Evolutionary conservation across 768 basidiomycete species (phyloP), one percentile per base, ranked within the genome.

Genomic region (Filobasidium floriforme): DNA sequence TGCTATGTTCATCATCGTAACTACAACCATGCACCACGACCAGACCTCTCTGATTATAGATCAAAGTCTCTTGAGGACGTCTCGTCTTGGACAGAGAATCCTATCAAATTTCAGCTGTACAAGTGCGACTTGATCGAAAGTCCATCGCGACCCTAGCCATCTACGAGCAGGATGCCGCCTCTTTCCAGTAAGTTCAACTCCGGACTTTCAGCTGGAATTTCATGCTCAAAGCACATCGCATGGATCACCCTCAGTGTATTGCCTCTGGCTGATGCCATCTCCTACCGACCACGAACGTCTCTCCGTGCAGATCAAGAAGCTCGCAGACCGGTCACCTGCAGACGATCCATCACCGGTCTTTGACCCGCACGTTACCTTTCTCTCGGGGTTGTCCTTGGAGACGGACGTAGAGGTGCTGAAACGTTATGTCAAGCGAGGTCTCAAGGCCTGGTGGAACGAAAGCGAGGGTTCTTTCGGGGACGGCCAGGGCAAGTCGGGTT

Each of bases 151-250:
- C n/a, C n/a, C n/a, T n/a, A n/a, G n/a, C n/a, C n/a, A n/a, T n/a
- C 9, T 37, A 9, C 32, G 4, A 4, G 32, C 32, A 37, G 32
- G 32, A 37, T 37, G 32, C 32, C 32, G 3, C 46, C 18, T 49
- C 46, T 49, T 49, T 49, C 46, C 15, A 49, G 46, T 49, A 49
- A 49, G 46, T 49, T n/a, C n/a, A n/a, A n/a, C n/a, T n/a, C n/a
- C 18, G 22, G 46, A 14, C 4, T 15, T 3, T 49, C 2, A 49
- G 3, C 46, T 49, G 18, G 46, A 15, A 14, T 15, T 3, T 18
- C 46, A 22, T 15, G 22, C 46, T 22, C 5, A 22, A 22, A 49
- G 3, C 18, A 5, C 46, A 22, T 49, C 14, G 32, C 32, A 37
- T 37, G 4, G 32, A 2, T 14, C 12, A 18, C 46, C 12, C 46